A percentile compares a stretch with the other conserved stretches of the same genome.
phyloP scores from a whole-genome alignment of 495 filamentous ascomycete genomes.

The Cryomyces minteri region DNA sequence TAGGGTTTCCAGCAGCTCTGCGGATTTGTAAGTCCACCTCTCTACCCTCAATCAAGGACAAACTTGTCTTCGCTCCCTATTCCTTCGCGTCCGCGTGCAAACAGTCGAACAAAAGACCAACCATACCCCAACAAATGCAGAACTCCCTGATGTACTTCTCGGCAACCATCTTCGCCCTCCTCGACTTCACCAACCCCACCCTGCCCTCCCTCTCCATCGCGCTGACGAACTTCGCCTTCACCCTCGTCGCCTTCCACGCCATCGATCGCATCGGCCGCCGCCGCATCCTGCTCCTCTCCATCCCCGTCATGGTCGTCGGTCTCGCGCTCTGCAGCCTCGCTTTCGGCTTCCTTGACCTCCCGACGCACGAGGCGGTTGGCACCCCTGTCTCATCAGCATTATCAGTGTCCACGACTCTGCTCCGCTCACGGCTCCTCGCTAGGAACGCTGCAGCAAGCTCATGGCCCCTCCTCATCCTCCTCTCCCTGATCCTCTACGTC shows the following conservation, averaged over 20 bases:
- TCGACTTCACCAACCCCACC: slow-evolving; percentile 66
- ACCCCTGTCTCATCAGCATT: background rate
- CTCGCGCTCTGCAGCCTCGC: slow-evolving; percentile 46
- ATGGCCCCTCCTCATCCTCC: slow-evolving; percentile 36
- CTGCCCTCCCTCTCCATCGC: slow-evolving; percentile 68
- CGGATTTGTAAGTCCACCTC: slow-evolving; percentile 44
- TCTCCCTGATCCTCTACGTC: slow-evolving; percentile 65
- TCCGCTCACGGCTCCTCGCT: too few relatives aligned
- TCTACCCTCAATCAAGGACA: too few relatives aligned
- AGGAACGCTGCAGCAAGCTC: background rate
- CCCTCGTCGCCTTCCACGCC: slow-evolving; percentile 50
- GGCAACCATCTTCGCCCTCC: slow-evolving; percentile 67
- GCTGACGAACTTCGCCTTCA: slow-evolving; percentile 67
- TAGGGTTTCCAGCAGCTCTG: slow-evolving; percentile 76
- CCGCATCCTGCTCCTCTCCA: slow-evolving; percentile 64
- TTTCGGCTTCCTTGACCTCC: slow-evolving; percentile 40
- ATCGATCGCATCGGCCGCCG: slow-evolving; percentile 73
- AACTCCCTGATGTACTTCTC: slow-evolving; percentile 95
- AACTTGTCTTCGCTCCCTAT: too few relatives aligned
- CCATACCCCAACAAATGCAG: slow-evolving; percentile 14
- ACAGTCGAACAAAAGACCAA: background rate
- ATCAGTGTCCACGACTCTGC: background rate
- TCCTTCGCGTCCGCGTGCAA: too few relatives aligned
- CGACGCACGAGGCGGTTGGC: slow-evolving; percentile 2
- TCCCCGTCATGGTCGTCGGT: slow-evolving; percentile 65